A percentile compares a stretch with the other conserved stretches of the same genome.
These are phyloP conservation scores for Taphrina populina DNA, from an alignment of 1,139 yeast species.

Conservation along the genomic window DNA sequence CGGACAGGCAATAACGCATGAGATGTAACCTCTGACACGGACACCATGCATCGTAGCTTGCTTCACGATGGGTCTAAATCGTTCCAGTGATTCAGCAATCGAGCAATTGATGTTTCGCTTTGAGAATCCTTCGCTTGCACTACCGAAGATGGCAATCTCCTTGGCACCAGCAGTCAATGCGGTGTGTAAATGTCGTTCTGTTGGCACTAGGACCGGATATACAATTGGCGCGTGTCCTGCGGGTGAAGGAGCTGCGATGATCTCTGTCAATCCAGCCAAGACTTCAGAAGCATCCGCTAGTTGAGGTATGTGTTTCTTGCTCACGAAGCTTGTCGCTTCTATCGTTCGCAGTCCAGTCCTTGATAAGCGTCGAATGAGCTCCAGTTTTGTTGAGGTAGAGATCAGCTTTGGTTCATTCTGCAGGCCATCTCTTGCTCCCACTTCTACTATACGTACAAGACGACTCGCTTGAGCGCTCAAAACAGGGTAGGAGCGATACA, in stretches of 20 bases:
- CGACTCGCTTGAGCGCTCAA: too few relatives aligned
- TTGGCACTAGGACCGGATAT: slow-evolving; percentile 46
- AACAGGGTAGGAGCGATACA: too few relatives aligned
- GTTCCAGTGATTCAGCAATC: slow-evolving; percentile 43
- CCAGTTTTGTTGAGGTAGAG: slow-evolving; percentile 44
- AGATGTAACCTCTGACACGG: slow-evolving; percentile 45
- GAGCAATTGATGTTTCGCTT: slow-evolving; percentile 44
- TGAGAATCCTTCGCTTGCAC: slow-evolving; percentile 46
- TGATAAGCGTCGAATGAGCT: slow-evolving; percentile 44
- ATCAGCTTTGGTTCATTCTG: slow-evolving; percentile 45
- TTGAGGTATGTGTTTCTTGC: slow-evolving; percentile 48
- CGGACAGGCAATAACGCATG: slow-evolving; percentile 47
- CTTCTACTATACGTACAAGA: slow-evolving; percentile 43
- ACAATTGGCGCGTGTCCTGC: slow-evolving; percentile 38
- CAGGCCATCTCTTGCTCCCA: slow-evolving; percentile 47
- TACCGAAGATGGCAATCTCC: slow-evolving; percentile 46
- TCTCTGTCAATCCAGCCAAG: slow-evolving; percentile 22
- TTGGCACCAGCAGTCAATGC: slow-evolving; percentile 41
- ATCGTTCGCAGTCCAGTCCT: slow-evolving; percentile 43
- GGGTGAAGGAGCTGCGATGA: neutral
- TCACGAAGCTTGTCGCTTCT: slow-evolving; percentile 46
- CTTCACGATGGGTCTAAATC: slow-evolving; percentile 42
- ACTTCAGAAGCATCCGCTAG: slow-evolving; percentile 43
- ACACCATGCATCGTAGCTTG: slow-evolving; percentile 41
- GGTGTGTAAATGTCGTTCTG: slow-evolving; percentile 43